Base-by-base conservation (phyloP, 805 yeast species). In the Metschnikowia kofuensis region DNA sequence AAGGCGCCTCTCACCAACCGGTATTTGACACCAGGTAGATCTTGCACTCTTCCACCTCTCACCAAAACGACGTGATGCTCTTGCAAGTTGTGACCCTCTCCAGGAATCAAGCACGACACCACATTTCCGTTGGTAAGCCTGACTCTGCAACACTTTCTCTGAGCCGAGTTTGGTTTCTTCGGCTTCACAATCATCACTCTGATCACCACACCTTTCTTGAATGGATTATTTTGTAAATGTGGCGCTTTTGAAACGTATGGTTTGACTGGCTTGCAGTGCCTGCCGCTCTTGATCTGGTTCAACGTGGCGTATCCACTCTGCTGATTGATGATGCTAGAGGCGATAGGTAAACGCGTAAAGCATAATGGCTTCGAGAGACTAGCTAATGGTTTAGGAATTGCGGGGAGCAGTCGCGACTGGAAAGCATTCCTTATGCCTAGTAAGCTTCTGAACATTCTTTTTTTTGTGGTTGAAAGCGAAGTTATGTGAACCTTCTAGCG, bases 11-110 rank as follows among this genome's bases (percentile, higher is more conserved):
- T 83, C 16, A 94, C 87, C 58, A 89, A 76, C 70, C 88, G 94
- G 69, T 94, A 94, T 66, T 89, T 91, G 42, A 94, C 97, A 79
- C 99, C 99, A 27, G 99, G 99, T 60, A 92, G 76, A 83, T 94
- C 99, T 65, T 91, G 97, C 45, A 89, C 89, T 78, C 97, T 84
- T 13, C 99, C 99, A n/a, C 99, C 99, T 70, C 99, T 83, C 4
- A 94, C 96, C 45, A 83, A 80, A 0, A 94, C 98, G 44, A 94
- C 95, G 62, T 95, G 88, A 72, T 94, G 99, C 68, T 94, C 99
- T 74, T 94, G 98, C 21, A 96, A 85, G 64, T 94, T 94, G 69
- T 94, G 99, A 16, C 99, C 99, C 65, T 94, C 97, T 47, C 99
- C 99, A 13, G 97, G 97, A 49, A 94, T 94, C 66, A 90, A 91